Evolutionary conservation across 2,329 filamentous ascomycete species (phyloP).

Genomic region (Scedosporium apiospermum): DNA sequence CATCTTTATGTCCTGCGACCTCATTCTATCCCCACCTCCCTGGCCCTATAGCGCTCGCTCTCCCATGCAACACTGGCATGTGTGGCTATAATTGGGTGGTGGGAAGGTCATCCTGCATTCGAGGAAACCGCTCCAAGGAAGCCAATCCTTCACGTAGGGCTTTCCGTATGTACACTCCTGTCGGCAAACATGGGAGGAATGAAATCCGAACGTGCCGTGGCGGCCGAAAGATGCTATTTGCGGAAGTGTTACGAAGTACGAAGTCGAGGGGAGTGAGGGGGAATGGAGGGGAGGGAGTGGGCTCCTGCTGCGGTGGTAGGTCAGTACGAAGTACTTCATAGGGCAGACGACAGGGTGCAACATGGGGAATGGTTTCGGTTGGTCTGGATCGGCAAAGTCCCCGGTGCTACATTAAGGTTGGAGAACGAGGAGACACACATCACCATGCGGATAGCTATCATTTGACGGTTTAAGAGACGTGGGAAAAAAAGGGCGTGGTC

Average conservation of each 20-base stretch:
- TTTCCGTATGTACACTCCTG: too few relatives aligned
- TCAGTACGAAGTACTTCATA: not conserved
- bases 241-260: not conserved
- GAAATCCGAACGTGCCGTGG: not conserved
- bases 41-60: not conserved
- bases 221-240: not conserved
- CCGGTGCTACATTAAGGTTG: not conserved
- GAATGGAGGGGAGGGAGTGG: not conserved
- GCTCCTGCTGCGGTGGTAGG: not conserved
- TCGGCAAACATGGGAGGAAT: not conserved
- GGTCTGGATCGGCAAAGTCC: not conserved
- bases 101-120: not conserved
- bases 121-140: not conserved
- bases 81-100: not conserved
- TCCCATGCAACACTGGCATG: not conserved
- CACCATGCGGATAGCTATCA: not conserved
- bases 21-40: not conserved
- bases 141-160: not conserved
- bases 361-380: not conserved
- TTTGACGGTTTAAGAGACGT: not conserved
- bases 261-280: not conserved
- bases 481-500: too few relatives aligned
- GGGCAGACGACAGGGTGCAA: not conserved
- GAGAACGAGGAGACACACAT: not conserved
- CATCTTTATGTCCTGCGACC: not conserved